Evolutionary conservation across 2,329 filamentous ascomycete species (phyloP), one percentile per base, ranked within the genome.

Genomic region (Colletotrichum costaricense): DNA sequence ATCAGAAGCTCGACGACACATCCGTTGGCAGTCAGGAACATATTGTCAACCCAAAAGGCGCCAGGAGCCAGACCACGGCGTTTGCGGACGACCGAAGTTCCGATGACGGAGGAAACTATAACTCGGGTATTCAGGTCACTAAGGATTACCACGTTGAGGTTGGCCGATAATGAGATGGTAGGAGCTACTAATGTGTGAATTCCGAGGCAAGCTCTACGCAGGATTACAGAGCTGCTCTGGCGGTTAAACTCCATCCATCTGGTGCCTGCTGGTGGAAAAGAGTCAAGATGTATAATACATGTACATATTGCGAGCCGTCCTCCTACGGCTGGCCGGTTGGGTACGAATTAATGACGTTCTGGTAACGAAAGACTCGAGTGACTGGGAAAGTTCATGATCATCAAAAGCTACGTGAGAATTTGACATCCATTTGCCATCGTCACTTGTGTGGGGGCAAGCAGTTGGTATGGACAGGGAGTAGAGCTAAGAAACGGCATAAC

Each of bases 141-240:
- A 69, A 58, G n/a, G 69, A 72, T 30, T 72, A 72, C 42, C 68
- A 42, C 52, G 65, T 72, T 5, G 65, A 72, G 38, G 65, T 69
- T 49, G 42, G 42, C 2, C 42, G 42, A 2, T 49, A 22, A 49
- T 49, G 42, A n/a, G 38, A 19, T 14, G 16, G n/a, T 1, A 4
- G 42, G 19, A n/a, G 4, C 19, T 11, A n/a, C 8, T 22, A 49
- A 49, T 49, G 2, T 22, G 42, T 42, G 38, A 14, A 19, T 42
- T 42, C 7, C 2, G 38, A 8, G 38, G 38, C 38, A 42, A 42
- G 38, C 38, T 19, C 38, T 5, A 42, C 5, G 38, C 38, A 14
- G 16, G 2, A 19, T 16, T 16, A 42, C 14, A 42, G 38, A 8
- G 42, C 19, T n/a, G 42, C 16, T 49, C 16, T 11, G 19, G 16